Evolutionary conservation across 164 flowering plant genomes (phyloP).

Genomic region (Vitis rotundifolia): DNA sequence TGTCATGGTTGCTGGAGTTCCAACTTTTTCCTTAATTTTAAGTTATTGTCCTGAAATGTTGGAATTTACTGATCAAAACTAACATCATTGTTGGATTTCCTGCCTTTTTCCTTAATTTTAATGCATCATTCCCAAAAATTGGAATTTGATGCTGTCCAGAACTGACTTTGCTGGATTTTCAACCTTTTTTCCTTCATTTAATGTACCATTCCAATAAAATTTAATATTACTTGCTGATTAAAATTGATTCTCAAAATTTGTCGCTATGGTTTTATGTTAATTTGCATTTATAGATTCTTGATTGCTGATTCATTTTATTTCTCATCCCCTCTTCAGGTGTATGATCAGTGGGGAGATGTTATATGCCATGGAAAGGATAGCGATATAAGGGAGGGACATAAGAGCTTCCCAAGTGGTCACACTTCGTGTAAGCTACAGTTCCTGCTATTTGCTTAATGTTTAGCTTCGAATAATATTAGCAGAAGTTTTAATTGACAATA

Average conservation of each 20-base stretch:
- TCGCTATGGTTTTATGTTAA: not conserved
- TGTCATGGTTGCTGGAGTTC: not conserved
- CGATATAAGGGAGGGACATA: constrained; percentile 78
- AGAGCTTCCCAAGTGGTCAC: constrained; percentile 92
- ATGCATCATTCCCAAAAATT: not conserved
- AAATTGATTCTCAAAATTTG: not conserved
- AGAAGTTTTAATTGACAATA: not conserved
- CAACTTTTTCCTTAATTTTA: not conserved
- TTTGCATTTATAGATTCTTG: not conserved
- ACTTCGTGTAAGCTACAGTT: constrained; percentile 59
- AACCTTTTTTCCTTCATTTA: too few species aligned
- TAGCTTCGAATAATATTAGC: not conserved
- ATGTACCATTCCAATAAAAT: too few species aligned
- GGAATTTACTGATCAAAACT: too few species aligned
- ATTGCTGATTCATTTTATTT: not conserved
- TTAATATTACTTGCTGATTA: too few species aligned
- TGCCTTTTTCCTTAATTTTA: not conserved
- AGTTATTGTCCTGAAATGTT: too few species aligned
- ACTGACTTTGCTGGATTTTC: too few species aligned
- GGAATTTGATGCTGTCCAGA: too few species aligned
- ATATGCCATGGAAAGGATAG: constrained; percentile 66
- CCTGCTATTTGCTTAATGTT: not conserved
- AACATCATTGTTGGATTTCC: too few species aligned
- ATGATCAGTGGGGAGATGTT: constrained; percentile 60
- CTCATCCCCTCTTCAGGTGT: constrained; percentile 32